Evolutionary conservation across 2,329 filamentous ascomycete genomes (phyloP), one percentile per base, ranked within the genome.

Genomic region (Corinectria fuckeliana): DNA sequence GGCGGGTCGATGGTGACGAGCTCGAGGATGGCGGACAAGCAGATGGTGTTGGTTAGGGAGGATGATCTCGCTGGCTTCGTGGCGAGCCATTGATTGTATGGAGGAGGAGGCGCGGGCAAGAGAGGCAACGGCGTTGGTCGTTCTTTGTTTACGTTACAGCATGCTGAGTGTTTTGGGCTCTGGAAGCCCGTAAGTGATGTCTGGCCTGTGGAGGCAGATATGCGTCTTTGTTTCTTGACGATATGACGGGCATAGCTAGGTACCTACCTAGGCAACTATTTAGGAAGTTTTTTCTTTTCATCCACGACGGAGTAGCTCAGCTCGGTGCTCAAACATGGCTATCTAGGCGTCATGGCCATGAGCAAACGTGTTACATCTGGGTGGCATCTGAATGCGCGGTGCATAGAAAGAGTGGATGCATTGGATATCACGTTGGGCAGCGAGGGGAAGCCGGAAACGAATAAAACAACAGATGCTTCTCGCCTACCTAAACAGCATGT

Each of bases 11-110:
- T 75, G 10, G 71, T 76, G 47, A 78, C 72, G 41, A 77, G 67
- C 51, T 76, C 76, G 28, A 72, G 71, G 32, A 67, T 82, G 73
- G 77, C 75, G 10, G 72, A 77, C 30, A 76, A 77, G 70, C 72
- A 78, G 66, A 81, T 82, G 61, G 52, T 79, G 49, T 72, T 82
- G 69, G 75, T 83, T 5, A 63, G 72, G 36, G 80, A 82, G 69
- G 71, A 74, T 14, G 75, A 78, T n/a, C 60, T 82, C 49, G 74
- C 75, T 18, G 66, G 65, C 16, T 74, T 79, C 41, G 58, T 65
- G 23, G 65, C 62, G 16, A 62, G 56, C n/a, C 60, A 66, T 54
- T 66, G 45, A 61, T n/a, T n/a, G 18, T 13, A 14, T 26, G 21
- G 10, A 14, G 21, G 7, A n/a, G 21, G 21, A 42, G 39, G 14